phyloP scores from a whole-genome alignment of 2,329 filamentous ascomycete genomes.

The Eurotiales sp. region DNA sequence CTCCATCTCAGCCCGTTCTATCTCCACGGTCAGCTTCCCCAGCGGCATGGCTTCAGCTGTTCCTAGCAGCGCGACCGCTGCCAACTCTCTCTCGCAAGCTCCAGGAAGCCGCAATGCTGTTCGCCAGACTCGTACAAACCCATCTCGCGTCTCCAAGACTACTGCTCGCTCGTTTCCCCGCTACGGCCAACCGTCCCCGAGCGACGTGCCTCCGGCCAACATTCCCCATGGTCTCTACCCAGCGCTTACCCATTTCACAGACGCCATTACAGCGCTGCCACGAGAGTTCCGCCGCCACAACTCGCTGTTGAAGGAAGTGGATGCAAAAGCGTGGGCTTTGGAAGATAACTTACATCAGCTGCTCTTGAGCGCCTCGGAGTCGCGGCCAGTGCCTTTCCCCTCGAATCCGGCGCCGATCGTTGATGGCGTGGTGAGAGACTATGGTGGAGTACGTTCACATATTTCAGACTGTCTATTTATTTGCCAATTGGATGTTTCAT shows the following conservation, averaged over 20 bases:
- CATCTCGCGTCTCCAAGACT: conserved; percentile 47
- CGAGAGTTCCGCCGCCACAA: conserved; percentile 95
- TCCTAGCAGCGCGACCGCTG: conserved; percentile 26
- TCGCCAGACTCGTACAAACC: conserved; percentile 48
- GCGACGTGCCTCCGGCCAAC: conserved; percentile 26
- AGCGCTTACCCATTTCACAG: conserved; percentile 73
- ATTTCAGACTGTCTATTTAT: neutral
- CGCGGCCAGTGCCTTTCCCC: conserved; percentile 31
- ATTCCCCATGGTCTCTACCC: conserved; percentile 56
- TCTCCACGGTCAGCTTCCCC: neutral
- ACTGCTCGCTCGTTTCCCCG: conserved; percentile 38
- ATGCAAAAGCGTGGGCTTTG: conserved; percentile 89
- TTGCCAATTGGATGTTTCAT: neutral
- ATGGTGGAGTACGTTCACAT: conserved; percentile 27
- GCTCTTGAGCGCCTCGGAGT: conserved; percentile 47
- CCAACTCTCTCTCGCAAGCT: conserved; percentile 24
- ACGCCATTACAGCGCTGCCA: conserved; percentile 85
- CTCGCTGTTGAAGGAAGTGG: conserved; percentile 92
- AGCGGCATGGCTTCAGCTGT: conserved; percentile 18
- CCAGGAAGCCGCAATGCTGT: conserved; percentile 32
- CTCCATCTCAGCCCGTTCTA: neutral
- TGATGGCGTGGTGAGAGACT: conserved; percentile 31
- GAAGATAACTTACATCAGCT: conserved; percentile 78
- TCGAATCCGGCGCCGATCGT: conserved; percentile 34
- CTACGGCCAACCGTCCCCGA: conserved; percentile 26